Conservation (phyloP, 2,329 filamentous ascomycete species). For the Aspergillus ochraceoroseus region DNA sequence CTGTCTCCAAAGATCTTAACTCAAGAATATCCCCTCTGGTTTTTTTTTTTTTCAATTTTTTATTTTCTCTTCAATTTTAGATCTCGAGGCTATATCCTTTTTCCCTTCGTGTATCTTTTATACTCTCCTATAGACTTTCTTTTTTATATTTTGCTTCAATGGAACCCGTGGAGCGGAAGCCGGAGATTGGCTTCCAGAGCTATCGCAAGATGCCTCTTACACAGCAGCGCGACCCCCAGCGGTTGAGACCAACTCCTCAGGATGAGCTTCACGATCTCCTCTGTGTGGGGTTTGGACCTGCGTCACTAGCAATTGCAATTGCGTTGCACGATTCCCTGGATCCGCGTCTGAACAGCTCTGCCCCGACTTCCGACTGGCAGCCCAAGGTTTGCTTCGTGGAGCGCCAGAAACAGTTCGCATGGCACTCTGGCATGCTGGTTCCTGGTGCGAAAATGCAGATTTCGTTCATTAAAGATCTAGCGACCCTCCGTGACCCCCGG, state of each 20-base stretch:
- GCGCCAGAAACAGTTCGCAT: constrained; percentile 75
- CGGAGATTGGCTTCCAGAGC: constrained; percentile 27
- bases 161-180: constrained; percentile 22
- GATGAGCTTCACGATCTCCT: constrained; percentile 75
- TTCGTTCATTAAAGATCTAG: constrained; percentile 93
- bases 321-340: constrained; percentile 76
- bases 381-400: constrained; percentile 84
- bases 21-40: not conserved
- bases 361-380: constrained; percentile 35
- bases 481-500: constrained; percentile 77
- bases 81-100: constrained; percentile 2
- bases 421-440: constrained; percentile 94
- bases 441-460: constrained; percentile 96
- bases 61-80: constrained; percentile 6
- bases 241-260: constrained; percentile 51
- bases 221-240: constrained; percentile 34
- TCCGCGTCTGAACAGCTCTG: constrained; percentile 41
- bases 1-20: constrained; percentile 8
- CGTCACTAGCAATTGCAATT: constrained; percentile 81
- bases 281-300: constrained; percentile 89
- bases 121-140: not conserved
- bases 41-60: constrained; percentile 8
- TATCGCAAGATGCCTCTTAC: constrained; percentile 23
- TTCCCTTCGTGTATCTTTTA: not conserved
- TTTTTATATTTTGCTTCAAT: constrained; percentile 15